Evolutionary conservation across 169 alveolate genomes (phyloP).

Genomic region (Babesia divergens): DNA sequence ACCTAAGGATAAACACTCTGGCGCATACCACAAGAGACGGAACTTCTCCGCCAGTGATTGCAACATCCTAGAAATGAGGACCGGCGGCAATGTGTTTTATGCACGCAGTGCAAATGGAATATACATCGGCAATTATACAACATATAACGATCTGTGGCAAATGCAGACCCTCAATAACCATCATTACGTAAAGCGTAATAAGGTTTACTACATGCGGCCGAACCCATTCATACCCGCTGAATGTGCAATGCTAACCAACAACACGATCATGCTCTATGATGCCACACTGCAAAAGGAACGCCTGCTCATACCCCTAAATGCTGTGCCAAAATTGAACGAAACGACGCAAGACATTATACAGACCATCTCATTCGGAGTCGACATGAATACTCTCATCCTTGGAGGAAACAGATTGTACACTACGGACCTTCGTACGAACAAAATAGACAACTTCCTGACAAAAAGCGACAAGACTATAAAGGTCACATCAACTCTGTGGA

Average conservation of each 20-base stretch:
- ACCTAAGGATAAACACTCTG: no score
- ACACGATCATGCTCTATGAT: slow-evolving; percentile 51
- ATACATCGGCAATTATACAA: slow-evolving; percentile 24
- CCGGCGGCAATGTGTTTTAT: slow-evolving; percentile 62
- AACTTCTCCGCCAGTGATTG: slow-evolving; percentile 26
- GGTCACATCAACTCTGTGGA: slow-evolving; percentile 41
- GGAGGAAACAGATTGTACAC: slow-evolving; percentile 61
- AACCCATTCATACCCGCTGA: slow-evolving; percentile 43
- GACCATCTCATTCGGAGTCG: slow-evolving; percentile 46
- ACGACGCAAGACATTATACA: slow-evolving; percentile 24
- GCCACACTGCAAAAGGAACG: slow-evolving; percentile 27
- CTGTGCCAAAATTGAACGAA: neutral
- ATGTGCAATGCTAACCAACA: slow-evolving; percentile 26
- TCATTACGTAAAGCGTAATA: slow-evolving; percentile 21
- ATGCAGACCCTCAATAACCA: slow-evolving; percentile 31
- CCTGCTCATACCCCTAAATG: neutral
- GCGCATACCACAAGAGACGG: slow-evolving; percentile 1
- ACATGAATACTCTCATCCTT: slow-evolving; percentile 44
- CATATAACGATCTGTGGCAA: slow-evolving; percentile 2
- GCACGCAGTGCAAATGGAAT: slow-evolving; percentile 70
- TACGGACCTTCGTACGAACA: slow-evolving; percentile 53
- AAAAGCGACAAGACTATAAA: neutral
- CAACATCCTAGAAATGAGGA: slow-evolving; percentile 67
- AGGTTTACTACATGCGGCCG: slow-evolving; percentile 38
- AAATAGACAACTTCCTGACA: slow-evolving; percentile 23